A percentile compares a stretch with the other conserved stretches of the same genome.
Evolutionary conservation across 495 filamentous ascomycete genomes (phyloP).

Genomic region (Neurospora sp.): DNA sequence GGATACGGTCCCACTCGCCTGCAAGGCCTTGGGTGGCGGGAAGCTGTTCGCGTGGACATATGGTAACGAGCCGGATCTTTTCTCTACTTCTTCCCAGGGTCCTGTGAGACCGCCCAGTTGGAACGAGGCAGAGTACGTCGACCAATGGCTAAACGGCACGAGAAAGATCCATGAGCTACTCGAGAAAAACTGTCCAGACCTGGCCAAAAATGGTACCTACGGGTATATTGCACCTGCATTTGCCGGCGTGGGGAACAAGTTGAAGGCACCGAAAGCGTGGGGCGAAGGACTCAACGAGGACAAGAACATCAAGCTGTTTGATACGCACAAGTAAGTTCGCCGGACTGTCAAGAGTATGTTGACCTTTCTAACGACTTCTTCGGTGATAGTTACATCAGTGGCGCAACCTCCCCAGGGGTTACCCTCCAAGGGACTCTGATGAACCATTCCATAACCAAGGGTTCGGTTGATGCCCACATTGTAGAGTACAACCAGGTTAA

Average conservation of each 20-base stretch:
- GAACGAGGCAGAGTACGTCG: constrained; percentile 47
- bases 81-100: constrained; percentile 42
- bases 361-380: constrained; percentile 2
- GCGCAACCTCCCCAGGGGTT: constrained; percentile 50
- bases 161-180: constrained; percentile 38
- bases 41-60: constrained; percentile 50
- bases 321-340: constrained; percentile 50
- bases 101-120: constrained; percentile 43
- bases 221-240: constrained; percentile 53
- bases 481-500: constrained; percentile 33
- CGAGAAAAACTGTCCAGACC: constrained; percentile 40
- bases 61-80: constrained; percentile 62
- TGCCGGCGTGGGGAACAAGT: constrained; percentile 41
- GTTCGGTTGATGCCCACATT: constrained; percentile 37
- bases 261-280: constrained; percentile 44
- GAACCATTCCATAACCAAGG: constrained; percentile 51
- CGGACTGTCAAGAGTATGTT: background rate
- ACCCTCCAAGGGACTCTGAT: constrained; percentile 55
- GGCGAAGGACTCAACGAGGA: constrained; percentile 40
- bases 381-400: constrained; percentile 49
- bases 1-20: constrained; percentile 47
- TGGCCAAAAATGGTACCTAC: constrained; percentile 30
- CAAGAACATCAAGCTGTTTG: constrained; percentile 43
- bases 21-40: constrained; percentile 43
- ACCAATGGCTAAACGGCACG: constrained; percentile 52